Percentiles rank a stretch among this genome's conserved stretches.
Conservation (phyloP, 1,139 yeast genomes). For the Pichia sp. region DNA sequence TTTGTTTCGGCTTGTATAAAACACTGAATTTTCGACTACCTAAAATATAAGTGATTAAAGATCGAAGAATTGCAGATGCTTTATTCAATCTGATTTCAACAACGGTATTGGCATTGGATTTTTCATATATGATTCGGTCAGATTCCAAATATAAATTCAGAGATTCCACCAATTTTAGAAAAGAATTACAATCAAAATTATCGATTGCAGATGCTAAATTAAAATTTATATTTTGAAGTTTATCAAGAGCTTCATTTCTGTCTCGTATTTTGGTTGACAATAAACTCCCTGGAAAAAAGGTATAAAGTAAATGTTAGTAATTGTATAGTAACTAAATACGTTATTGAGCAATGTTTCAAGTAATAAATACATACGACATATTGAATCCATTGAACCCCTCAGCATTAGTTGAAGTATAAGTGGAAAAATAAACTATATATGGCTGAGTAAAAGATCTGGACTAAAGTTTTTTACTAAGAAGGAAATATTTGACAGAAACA, state of each 20-base stretch:
- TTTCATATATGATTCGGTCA: slow-evolving; percentile 36
- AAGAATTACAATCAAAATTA: slow-evolving; percentile 18
- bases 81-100: slow-evolving; percentile 38
- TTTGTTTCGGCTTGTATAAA: slow-evolving; percentile 32
- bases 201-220: slow-evolving; percentile 18
- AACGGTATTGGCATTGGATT: slow-evolving; percentile 27
- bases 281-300: slow-evolving; percentile 22
- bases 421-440: too few relatives aligned
- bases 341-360: not conserved
- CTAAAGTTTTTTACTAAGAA: too few relatives aligned
- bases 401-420: slow-evolving; percentile 1
- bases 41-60: slow-evolving; percentile 29
- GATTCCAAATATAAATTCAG: slow-evolving; percentile 37
- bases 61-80: slow-evolving; percentile 36
- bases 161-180: slow-evolving; percentile 31
- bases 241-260: slow-evolving; percentile 43
- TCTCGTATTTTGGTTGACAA: slow-evolving; percentile 47
- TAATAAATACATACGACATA: slow-evolving; percentile 9
- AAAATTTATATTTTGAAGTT: slow-evolving; percentile 33
- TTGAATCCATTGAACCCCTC: slow-evolving; percentile 4
- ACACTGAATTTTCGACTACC: slow-evolving; percentile 16
- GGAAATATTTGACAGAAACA: not conserved
- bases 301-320: not conserved
- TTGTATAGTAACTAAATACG: not conserved
- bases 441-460: not conserved